These are phyloP conservation scores for Fusarium pseudonygamai DNA, from an alignment of 2,329 filamentous ascomycete genomes.

Conservation along the genomic window DNA sequence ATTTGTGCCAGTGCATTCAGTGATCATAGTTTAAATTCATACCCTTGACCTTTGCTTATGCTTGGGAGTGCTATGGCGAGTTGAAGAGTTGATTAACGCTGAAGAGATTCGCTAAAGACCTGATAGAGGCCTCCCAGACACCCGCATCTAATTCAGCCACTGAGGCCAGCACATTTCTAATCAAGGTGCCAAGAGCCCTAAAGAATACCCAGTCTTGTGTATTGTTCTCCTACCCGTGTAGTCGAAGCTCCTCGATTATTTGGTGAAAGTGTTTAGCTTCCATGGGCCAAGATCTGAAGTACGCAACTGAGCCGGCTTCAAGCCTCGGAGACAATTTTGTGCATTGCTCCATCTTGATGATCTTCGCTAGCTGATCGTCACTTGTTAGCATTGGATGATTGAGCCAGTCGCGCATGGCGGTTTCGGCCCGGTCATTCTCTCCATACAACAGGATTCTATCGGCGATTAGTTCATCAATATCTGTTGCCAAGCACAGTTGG, in stretches of 20 bases:
- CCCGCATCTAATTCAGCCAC: background rate
- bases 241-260: background rate
- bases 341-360: fast-evolving
- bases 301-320: fast-evolving
- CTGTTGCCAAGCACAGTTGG: background rate
- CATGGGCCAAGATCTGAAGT: background rate
- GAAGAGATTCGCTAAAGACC: background rate
- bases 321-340: background rate
- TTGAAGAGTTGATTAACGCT: background rate
- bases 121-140: background rate
- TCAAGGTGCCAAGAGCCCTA: too few species aligned
- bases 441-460: fast-evolving
- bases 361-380: background rate
- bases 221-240: background rate
- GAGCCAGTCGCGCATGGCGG: background rate
- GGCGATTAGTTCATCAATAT: background rate
- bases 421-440: fast-evolving
- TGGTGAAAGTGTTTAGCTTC: background rate
- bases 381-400: background rate
- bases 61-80: fast-evolving
- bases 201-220: background rate
- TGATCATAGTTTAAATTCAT: fast-evolving
- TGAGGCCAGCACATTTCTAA: background rate
- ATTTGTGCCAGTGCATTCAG: fast-evolving
- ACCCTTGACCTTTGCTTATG: background rate